phyloP scores from a whole-genome alignment of 148 eudicot genomes.

The Camellia granthamiana region DNA sequence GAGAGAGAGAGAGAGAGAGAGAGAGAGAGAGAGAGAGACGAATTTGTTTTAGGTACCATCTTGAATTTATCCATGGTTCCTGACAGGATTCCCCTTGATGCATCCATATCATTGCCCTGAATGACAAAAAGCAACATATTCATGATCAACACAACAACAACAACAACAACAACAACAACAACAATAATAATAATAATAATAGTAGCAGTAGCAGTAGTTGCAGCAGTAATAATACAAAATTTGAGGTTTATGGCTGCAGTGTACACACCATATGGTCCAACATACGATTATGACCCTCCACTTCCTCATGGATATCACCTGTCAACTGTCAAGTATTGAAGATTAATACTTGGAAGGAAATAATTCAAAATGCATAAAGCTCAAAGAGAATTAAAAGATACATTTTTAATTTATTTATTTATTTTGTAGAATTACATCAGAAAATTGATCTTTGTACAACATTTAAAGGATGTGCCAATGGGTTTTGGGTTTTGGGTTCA shows the following conservation, averaged over 20 bases:
- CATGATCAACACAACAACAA: neutral
- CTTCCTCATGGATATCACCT: slow-evolving; percentile 93
- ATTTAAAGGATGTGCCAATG: neutral
- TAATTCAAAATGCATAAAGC: slow-evolving; percentile 13
- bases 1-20: neutral
- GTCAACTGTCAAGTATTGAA: slow-evolving; percentile 54
- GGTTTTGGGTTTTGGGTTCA: neutral
- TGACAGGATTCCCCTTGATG: slow-evolving; percentile 82
- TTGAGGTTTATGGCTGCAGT: slow-evolving; percentile 5
- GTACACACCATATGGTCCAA: slow-evolving; percentile 77
- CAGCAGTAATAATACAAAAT: neutral
- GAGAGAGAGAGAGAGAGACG: neutral
- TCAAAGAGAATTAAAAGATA: neutral
- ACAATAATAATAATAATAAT: neutral
- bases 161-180: neutral
- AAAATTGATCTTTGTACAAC: neutral
- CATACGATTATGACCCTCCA: slow-evolving; percentile 83
- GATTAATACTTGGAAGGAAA: slow-evolving; percentile 1
- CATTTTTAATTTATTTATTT: neutral
- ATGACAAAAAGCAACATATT: slow-evolving; percentile 12
- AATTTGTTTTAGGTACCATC: slow-evolving; percentile 44
- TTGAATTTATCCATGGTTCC: slow-evolving; percentile 96
- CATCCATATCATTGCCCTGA: slow-evolving; percentile 92
- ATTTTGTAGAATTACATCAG: neutral
- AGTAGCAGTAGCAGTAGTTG: neutral